A percentile compares a stretch with the other conserved stretches of the same genome.
phyloP scores from a whole-genome alignment of 169 alveolate species.

The Babesia ovis region DNA sequence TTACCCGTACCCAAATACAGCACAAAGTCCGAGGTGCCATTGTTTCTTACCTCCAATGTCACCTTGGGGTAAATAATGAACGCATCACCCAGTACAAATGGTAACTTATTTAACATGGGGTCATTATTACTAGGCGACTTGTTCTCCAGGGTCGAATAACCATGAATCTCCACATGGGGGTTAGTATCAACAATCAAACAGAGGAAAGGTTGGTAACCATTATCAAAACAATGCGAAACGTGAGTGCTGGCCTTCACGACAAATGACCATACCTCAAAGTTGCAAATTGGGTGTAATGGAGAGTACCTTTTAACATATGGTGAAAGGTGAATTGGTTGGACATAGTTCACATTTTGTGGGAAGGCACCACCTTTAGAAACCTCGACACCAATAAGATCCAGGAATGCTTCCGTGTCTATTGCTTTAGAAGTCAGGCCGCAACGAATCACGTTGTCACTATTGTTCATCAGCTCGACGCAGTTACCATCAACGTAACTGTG shows the following conservation, averaged over 20 bases:
- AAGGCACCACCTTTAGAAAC: slow-evolving; percentile 3
- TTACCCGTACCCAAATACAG: slow-evolving; percentile 46
- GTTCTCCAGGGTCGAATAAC: background rate
- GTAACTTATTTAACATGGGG: background rate
- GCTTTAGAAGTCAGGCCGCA: slow-evolving; percentile 95
- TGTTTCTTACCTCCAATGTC: slow-evolving; percentile 20
- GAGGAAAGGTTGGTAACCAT: slow-evolving; percentile 25
- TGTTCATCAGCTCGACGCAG: slow-evolving; percentile 92
- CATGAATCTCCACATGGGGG: slow-evolving; percentile 6
- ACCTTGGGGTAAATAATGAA: slow-evolving; percentile 31
- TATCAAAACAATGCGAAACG: slow-evolving; percentile 14
- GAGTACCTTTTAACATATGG: slow-evolving; percentile 6
- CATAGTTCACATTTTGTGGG: background rate
- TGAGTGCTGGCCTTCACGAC: slow-evolving; percentile 14
- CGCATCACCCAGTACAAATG: slow-evolving; percentile 26
- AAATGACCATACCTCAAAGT: slow-evolving; percentile 32
- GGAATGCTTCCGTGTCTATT: slow-evolving; percentile 72
- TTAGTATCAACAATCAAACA: slow-evolving; percentile 33
- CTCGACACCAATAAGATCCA: slow-evolving; percentile 21
- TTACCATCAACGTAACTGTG: slow-evolving; percentile 91
- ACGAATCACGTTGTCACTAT: slow-evolving; percentile 94
- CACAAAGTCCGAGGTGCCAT: slow-evolving; percentile 23
- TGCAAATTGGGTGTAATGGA: slow-evolving; percentile 47
- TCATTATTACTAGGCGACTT: background rate
- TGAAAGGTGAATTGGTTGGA: slow-evolving; percentile 15